Evolutionary conservation across 176 grass and related monocot species (phyloP), one percentile per base, ranked within the genome.

Genomic region (Elaeis guineensis): DNA sequence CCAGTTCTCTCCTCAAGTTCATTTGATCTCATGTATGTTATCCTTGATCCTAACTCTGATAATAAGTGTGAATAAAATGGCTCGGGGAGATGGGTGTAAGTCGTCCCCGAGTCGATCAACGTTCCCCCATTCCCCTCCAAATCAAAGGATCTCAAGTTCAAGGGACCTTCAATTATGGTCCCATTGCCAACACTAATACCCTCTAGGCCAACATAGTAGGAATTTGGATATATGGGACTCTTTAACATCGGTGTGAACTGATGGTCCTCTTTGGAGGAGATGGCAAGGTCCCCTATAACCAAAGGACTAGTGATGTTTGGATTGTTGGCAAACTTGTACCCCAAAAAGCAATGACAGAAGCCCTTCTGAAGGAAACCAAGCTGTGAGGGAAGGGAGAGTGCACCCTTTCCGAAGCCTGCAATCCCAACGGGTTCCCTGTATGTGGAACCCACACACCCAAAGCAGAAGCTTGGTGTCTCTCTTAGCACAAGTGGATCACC

Each of bases 321-420:
- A 59, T 84, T 79, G 61, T 72, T 67, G 14, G 66, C 55, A 14
- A 52, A 84, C 19, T 50, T 67, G 52, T 79, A 84, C 16, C 65
- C 76, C 20, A 84, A 64, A 66, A 84, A 84, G 66, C 76, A 84
- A 6, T 84, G 71, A 18, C 71, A 84, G 81, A 84, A 84, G 49
- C 81, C 76, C 61, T 22, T 79, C 50, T 55, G 18, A 0, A 84
- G 66, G 49, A 79, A 84, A 26, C 82, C 82, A 4, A 84, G 76
- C 71, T 79, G 76, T 0, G 66, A 75, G 16, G 55, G 66, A 18
- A 84, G 76, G 1, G 76, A 84, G 24, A 84, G 76, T 0, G 4
- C 2, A 28, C 82, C 82, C 71, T 57, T 84, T 35, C 82, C 82
- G 50, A 84, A 84, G 8, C 82, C 76, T 19, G 71, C 71, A 29